Evolutionary conservation across 352 stramenopile species (phyloP), one percentile per base, ranked within the genome.

Genomic region (Globisporangium takayamanum): DNA sequence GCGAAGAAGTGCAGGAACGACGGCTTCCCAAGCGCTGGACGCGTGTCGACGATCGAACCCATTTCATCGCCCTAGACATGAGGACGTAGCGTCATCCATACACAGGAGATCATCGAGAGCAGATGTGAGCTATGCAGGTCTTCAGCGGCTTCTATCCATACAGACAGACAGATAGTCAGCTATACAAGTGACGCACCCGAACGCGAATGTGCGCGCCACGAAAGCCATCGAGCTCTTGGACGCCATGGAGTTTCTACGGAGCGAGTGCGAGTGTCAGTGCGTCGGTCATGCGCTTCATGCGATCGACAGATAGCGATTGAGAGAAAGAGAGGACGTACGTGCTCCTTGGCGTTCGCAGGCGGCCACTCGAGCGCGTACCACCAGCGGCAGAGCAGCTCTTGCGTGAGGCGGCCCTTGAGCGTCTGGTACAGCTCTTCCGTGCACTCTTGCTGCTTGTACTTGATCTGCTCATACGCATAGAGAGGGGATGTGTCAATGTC

Each of bases 321-420:
- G 10, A 39, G 7, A 10, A 7, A 39, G 6, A 39, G 33, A 39
- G 10, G 12, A 63, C 55, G 25, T 55, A 80, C 72, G 42, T 56
- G 22, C 22, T 60, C 55, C 33, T 70, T 70, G 48, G 69, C 63
- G 50, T 88, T 71, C 14, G 61, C 60, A 0, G 77, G 72, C 12
- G 84, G 84, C 84, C 84, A 94, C 57, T 91, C 71, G 28, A 94
- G 68, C 10, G 81, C 84, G 50, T 94, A 94, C 84, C 84, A 94
- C 84, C 84, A 94, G 22, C 84, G 79, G 67, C 84, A 94, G 47
- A 94, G 61, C 50, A 94, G 62, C 61, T 92, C 78, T 60, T 94
- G 84, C 14, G 73, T 80, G 12, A 94, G 51, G 48, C 69, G 70
- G 0, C 84, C 84, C 66, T 94, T 94, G 18, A 91, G 68, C 51